Percentiles rank a stretch among this genome's conserved stretches.
Conservation (phyloP, 2,329 filamentous ascomycete species). For the Aureobasidium mangrovei region DNA sequence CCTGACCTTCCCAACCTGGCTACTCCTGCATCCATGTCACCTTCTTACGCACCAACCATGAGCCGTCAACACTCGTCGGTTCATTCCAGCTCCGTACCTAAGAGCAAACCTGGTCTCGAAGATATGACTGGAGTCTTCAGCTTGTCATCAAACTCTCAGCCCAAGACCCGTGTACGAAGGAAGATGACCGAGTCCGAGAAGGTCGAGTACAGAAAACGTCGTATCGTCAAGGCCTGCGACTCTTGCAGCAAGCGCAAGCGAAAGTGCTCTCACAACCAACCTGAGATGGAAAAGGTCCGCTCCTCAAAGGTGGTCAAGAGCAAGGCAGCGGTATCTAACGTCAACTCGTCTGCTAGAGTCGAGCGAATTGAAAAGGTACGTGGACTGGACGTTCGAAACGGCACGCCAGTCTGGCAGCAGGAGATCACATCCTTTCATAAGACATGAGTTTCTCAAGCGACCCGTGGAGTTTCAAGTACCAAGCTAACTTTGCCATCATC, state of each 20-base stretch:
- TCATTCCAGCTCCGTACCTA: not conserved
- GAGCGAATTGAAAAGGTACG: not conserved
- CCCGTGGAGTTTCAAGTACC: too few species aligned
- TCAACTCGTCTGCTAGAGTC: not conserved
- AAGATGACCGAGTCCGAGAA: conserved; percentile 33
- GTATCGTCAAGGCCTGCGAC: conserved; percentile 30
- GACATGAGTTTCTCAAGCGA: too few species aligned
- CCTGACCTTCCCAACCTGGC: conserved; percentile 24
- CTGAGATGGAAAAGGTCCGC: conserved; percentile 23
- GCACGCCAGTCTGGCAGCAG: too few species aligned
- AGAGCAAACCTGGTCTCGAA: conserved; percentile 22
- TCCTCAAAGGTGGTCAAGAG: conserved; percentile 17
- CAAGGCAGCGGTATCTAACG: not conserved
- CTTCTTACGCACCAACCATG: conserved; percentile 16
- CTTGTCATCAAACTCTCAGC: conserved; percentile 25
- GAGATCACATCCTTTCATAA: too few species aligned
- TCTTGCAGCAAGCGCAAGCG: conserved; percentile 30
- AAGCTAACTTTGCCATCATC: too few species aligned
- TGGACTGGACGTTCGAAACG: too few species aligned
- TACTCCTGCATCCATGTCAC: conserved; percentile 23
- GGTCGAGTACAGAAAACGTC: conserved; percentile 30
- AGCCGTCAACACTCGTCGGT: conserved; percentile 10
- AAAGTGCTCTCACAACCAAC: conserved; percentile 20
- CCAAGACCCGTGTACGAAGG: conserved; percentile 27
- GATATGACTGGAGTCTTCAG: conserved; percentile 32